A percentile compares a stretch with the other conserved stretches of the same genome.
These are phyloP conservation scores for Pythium dissimile DNA, from an alignment of 352 stramenopile genomes.

Conservation along the genomic window DNA sequence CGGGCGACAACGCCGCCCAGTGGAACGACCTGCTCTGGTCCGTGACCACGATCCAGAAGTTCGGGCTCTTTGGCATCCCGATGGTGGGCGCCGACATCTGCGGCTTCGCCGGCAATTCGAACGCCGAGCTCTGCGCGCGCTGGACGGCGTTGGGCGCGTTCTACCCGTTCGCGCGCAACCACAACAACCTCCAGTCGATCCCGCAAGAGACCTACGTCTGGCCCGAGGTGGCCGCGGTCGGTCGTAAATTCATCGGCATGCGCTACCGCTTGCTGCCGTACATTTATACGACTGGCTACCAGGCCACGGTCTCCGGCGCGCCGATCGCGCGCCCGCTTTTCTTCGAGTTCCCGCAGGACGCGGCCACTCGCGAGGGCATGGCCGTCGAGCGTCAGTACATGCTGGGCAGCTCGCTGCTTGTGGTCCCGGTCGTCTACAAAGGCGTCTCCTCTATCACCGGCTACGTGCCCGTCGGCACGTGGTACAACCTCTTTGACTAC, in stretches of 20 bases:
- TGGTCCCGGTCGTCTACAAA: constrained; percentile 51
- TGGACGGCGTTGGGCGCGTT: constrained; percentile 76
- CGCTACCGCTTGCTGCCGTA: constrained; percentile 79
- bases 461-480: constrained; percentile 41
- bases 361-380: constrained; percentile 7
- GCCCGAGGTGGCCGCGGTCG: constrained; percentile 39
- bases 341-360: constrained; percentile 59
- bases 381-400: constrained; percentile 51
- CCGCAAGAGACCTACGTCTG: constrained; percentile 71
- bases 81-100: constrained; percentile 84
- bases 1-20: constrained; percentile 70
- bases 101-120: constrained; percentile 55
- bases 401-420: constrained; percentile 34
- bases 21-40: constrained; percentile 79
- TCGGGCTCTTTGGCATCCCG: constrained; percentile 73
- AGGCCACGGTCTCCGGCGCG: constrained; percentile 36
- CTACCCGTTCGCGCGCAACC: constrained; percentile 79
- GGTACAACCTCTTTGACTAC: constrained; percentile 63
- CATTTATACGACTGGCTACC: constrained; percentile 73
- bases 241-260: constrained; percentile 59
- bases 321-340: constrained; percentile 57
- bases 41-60: constrained; percentile 63
- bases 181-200: constrained; percentile 59
- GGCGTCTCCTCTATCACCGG: constrained; percentile 38
- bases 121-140: constrained; percentile 68